Percentiles rank a stretch among this genome's conserved stretches.
phyloP scores from a whole-genome alignment of 306 rosid species.

The Sicyos edulis region DNA sequence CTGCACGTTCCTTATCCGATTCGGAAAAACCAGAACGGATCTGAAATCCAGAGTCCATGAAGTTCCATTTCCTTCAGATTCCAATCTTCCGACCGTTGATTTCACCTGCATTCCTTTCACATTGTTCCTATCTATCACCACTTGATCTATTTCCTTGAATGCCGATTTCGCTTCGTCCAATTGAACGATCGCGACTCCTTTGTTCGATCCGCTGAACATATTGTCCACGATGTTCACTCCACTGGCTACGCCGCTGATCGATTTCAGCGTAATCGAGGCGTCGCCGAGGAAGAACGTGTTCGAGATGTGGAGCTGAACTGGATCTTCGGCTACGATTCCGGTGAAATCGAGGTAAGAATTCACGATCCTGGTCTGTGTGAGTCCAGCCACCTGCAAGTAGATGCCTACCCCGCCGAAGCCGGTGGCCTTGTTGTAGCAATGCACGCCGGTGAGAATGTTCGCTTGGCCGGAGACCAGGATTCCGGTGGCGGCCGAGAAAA shows the following conservation, averaged over 20 bases:
- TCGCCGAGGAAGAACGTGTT: slow-evolving; percentile 82
- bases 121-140: slow-evolving; percentile 61
- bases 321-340: slow-evolving; percentile 83
- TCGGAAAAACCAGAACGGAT: slow-evolving; percentile 50
- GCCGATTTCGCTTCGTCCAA: slow-evolving; percentile 50
- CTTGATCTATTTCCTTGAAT: slow-evolving; percentile 61
- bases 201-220: slow-evolving; percentile 62
- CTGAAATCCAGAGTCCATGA: slow-evolving; percentile 68
- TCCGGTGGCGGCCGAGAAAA: slow-evolving; percentile 68
- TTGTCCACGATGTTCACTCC: slow-evolving; percentile 77
- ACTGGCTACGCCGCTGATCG: slow-evolving; percentile 48
- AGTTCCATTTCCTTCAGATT: slow-evolving; percentile 53
- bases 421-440: slow-evolving; percentile 91
- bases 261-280: slow-evolving; percentile 56
- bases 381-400: slow-evolving; percentile 56
- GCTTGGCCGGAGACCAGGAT: slow-evolving; percentile 68
- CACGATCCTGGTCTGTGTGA: slow-evolving; percentile 69
- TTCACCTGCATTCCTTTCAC: slow-evolving; percentile 59
- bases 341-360: slow-evolving; percentile 87
- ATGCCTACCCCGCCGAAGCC: slow-evolving; percentile 86
- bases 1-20: slow-evolving; percentile 65
- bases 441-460: slow-evolving; percentile 61
- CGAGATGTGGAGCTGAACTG: slow-evolving; percentile 70
- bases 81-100: slow-evolving; percentile 51
- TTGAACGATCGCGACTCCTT: slow-evolving; percentile 54